A percentile compares a stretch with the other conserved stretches of the same genome.
Conservation (phyloP, 2,329 filamentous ascomycete species). For the Fusarium brachygibbosum region DNA sequence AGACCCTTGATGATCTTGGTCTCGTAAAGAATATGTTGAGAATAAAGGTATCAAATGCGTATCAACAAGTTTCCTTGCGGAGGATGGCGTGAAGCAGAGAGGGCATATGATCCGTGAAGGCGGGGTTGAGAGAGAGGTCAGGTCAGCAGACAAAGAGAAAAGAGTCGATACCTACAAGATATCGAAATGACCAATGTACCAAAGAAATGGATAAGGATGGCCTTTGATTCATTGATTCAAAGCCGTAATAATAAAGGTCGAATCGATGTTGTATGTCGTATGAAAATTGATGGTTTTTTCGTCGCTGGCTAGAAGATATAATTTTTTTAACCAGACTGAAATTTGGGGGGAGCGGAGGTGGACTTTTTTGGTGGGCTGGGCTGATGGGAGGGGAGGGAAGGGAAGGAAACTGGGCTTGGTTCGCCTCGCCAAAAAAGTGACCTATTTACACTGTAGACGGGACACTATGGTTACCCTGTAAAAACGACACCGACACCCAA, state of each 20-base stretch:
- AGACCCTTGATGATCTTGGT: background rate
- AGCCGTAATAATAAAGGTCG: background rate
- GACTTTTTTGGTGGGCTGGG: background rate
- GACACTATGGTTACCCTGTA: background rate
- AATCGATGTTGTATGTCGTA: background rate
- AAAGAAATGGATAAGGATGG: too few relatives aligned
- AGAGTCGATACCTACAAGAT: conserved; percentile 5
- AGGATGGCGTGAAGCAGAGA: conserved; percentile 29
- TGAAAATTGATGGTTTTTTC: background rate
- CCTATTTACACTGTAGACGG: background rate
- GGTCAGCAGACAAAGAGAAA: conserved; percentile 38
- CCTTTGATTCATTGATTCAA: background rate
- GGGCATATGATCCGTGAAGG: conserved; percentile 29
- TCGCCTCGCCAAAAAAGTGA: background rate
- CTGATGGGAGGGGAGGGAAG: background rate
- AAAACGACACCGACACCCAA: background rate
- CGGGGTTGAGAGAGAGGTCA: conserved; percentile 30
- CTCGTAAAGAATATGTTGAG: background rate
- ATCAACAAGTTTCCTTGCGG: too few relatives aligned
- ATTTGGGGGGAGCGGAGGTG: conserved; percentile 22
- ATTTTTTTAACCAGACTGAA: too few relatives aligned
- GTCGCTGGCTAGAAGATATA: too few relatives aligned
- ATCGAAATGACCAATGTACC: background rate
- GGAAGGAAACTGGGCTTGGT: background rate
- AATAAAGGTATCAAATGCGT: background rate